Evolutionary conservation across 2,329 filamentous ascomycete species (phyloP), one percentile per base, ranked within the genome.

Genomic region (Penicillium decumbens): DNA sequence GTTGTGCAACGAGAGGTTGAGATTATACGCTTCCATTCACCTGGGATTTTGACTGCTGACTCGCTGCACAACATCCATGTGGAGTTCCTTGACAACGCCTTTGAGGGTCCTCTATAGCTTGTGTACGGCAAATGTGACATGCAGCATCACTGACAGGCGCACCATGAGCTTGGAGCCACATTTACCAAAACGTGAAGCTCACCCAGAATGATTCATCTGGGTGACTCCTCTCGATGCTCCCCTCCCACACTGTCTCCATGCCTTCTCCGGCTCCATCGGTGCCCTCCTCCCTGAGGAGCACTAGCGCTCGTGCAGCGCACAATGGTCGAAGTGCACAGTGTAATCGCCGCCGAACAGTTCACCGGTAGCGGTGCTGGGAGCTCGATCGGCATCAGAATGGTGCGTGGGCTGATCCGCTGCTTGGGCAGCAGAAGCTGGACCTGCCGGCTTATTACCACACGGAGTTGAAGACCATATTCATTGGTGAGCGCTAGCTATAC

Each of bases 361-460:
- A 88, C 84, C 0, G 85, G 84, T 41, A 77, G 1, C 77, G 80
- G 43, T 87, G 84, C 72, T 88, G 84, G 85, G 72, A 78, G 44
- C 65, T 77, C 6, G 82, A 88, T 54, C 77, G 80, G 50, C 77
- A 80, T 50, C 76, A 84, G 64, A 77, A 77, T 1, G 84, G 80
- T 4, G 78, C 79, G 6, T 89, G 84, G 84, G 79, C 79, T 1
- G 65, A 68, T 4, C 84, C 85, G 0, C 68, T 74, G 0, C 72
- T 82, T 0, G 84, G 83, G 0, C 83, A 88, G 69, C 84, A 89
- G 61, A 77, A 85, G 56, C 62, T 88, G 23, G 89, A 85, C 57
- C 72, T 89, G 7, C 85, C 86, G 0, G 81, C 84, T n/a, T 89
- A 87, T 61, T 87, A 85, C 61, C 79, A 83, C 62, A 88, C 84